Conservation (phyloP, 768 basidiomycete species). For the Tulasnella sp. region DNA sequence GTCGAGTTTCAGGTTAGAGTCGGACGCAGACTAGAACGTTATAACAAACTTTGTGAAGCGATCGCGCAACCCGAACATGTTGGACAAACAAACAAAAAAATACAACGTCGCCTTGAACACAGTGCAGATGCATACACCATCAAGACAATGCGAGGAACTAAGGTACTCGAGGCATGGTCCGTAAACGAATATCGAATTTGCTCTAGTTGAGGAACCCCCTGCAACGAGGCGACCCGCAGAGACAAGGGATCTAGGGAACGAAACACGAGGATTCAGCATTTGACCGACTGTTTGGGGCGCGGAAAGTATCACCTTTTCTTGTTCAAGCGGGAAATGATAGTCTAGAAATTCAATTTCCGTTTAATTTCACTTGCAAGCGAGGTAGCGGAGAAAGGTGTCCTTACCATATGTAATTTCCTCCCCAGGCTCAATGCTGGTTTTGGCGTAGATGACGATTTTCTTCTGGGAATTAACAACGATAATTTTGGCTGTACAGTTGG, state of each 20-base stretch:
- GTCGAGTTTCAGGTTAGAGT: not conserved
- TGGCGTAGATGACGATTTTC: constrained; percentile 99
- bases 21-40: not conserved
- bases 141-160: too few species aligned
- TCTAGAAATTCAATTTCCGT: constrained; percentile 42
- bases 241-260: constrained; percentile 57
- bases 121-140: too few species aligned
- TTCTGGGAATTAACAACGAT: constrained; percentile 65
- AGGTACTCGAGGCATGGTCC: too few species aligned
- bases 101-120: too few species aligned
- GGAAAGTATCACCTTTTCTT: constrained; percentile 54
- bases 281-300: not conserved
- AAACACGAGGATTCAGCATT: not conserved
- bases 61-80: too few species aligned
- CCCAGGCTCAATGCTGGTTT: constrained; percentile 89
- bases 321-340: constrained; percentile 98
- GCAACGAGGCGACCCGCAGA: constrained; percentile 84
- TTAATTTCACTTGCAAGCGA: not conserved
- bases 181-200: not conserved
- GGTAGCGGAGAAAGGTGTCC: constrained; percentile 28
- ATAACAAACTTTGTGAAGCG: not conserved
- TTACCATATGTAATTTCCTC: constrained; percentile 95
- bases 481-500: constrained; percentile 47
- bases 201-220: constrained; percentile 93
- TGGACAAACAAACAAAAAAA: too few species aligned